Conservation (phyloP, 345 rosid genomes). For the Linum trigynum region DNA sequence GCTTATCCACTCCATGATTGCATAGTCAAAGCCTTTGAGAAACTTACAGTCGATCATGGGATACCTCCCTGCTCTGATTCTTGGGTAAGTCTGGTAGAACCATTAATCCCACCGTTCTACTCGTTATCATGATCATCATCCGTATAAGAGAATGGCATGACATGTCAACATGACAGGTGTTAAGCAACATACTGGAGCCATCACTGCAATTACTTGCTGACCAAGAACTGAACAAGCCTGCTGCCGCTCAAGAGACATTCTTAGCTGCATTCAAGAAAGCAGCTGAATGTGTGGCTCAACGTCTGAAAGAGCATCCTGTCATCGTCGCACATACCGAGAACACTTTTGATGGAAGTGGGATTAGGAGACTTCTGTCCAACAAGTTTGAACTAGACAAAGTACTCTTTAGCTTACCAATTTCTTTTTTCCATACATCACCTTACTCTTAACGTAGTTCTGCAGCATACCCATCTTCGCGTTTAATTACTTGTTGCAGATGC, state of each 20-base stretch:
- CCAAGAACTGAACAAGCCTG: slow-evolving; percentile 29
- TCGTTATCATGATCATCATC: neutral
- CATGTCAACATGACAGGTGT: slow-evolving; percentile 35
- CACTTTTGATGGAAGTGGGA: slow-evolving; percentile 76
- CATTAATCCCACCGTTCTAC: neutral
- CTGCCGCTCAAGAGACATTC: slow-evolving; percentile 40
- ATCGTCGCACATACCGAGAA: slow-evolving; percentile 88
- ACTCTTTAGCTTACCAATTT: neutral
- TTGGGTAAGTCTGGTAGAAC: slow-evolving; percentile 42
- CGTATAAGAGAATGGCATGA: neutral
- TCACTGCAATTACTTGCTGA: slow-evolving; percentile 33
- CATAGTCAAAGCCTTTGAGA: slow-evolving; percentile 49
- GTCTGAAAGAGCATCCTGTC: slow-evolving; percentile 83
- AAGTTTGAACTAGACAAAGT: slow-evolving; percentile 90
- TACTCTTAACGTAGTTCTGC: neutral
- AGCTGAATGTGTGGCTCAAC: slow-evolving; percentile 50
- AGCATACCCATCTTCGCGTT: too few species aligned
- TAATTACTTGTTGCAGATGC: slow-evolving; percentile 30
- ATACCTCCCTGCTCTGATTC: slow-evolving; percentile 79
- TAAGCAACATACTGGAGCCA: slow-evolving; percentile 66
- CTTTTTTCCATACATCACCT: neutral
- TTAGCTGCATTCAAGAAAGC: slow-evolving; percentile 60
- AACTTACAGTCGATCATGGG: slow-evolving; percentile 80
- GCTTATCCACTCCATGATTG: slow-evolving; percentile 32
- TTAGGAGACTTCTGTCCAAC: slow-evolving; percentile 59